These are phyloP conservation scores for Hanseniaspora uvarum DNA, from an alignment of 1,139 yeast genomes.

Conservation along the genomic window DNA sequence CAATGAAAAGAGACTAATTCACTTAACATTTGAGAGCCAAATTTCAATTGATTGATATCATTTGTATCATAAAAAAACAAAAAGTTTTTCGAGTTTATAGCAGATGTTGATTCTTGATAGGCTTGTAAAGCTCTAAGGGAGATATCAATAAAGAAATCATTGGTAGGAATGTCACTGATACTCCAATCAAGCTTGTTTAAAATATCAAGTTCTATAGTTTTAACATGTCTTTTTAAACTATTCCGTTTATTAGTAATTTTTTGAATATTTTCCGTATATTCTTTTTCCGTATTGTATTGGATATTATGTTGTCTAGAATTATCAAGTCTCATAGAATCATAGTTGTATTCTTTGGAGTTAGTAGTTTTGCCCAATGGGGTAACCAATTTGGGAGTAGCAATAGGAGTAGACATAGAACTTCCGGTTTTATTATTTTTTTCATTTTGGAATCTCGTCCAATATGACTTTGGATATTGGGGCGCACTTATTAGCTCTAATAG, in stretches of 20 bases:
- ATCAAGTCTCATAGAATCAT: slow-evolving; percentile 4
- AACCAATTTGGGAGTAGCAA: slow-evolving; percentile 5
- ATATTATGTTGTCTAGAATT: neutral
- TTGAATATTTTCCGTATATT: slow-evolving; percentile 7
- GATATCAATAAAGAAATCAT: slow-evolving; percentile 53
- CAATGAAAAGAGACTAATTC: slow-evolving; percentile 58
- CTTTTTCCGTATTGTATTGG: neutral
- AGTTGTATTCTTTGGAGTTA: slow-evolving; percentile 13
- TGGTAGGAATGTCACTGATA: slow-evolving; percentile 38
- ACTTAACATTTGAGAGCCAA: slow-evolving; percentile 51
- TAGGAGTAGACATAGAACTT: slow-evolving; percentile 16
- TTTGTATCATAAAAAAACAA: slow-evolving; percentile 10
- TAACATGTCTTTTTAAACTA: slow-evolving; percentile 14
- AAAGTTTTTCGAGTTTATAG: neutral
- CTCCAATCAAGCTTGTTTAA: slow-evolving; percentile 24
- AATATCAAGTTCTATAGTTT: slow-evolving; percentile 17
- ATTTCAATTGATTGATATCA: slow-evolving; percentile 40
- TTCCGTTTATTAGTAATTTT: slow-evolving; percentile 8
- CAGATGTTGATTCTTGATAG: slow-evolving; percentile 2
- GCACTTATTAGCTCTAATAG: slow-evolving; percentile 40
- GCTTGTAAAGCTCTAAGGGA: slow-evolving; percentile 31
- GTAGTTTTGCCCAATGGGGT: slow-evolving; percentile 13
- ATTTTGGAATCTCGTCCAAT: slow-evolving; percentile 2
- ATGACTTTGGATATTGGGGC: slow-evolving; percentile 7
- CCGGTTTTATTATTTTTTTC: slow-evolving; percentile 4